These are phyloP conservation scores for Graphilbum ipis-grandicollis DNA, from an alignment of 2,329 filamentous ascomycete genomes.

Conservation along the genomic window DNA sequence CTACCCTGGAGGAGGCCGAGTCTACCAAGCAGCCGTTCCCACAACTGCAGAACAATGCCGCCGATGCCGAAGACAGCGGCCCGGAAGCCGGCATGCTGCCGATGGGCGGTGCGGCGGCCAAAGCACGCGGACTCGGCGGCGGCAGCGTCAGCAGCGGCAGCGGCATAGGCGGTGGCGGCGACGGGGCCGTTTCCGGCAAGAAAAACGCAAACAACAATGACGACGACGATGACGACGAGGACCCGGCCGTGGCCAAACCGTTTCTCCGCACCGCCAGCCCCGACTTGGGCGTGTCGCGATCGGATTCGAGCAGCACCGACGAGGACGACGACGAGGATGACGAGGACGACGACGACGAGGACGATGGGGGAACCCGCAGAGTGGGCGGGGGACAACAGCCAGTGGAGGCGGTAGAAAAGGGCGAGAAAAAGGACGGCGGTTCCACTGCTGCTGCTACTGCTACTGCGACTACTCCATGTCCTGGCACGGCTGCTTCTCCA, in stretches of 20 bases:
- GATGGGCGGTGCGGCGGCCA: background rate
- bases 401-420: no score
- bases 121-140: slow-evolving; percentile 8
- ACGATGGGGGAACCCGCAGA: no score
- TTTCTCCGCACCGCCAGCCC: slow-evolving; percentile 39
- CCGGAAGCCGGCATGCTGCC: background rate
- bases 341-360: slow-evolving; percentile 16
- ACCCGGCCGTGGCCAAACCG: slow-evolving; percentile 37
- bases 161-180: no score
- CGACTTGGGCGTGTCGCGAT: slow-evolving; percentile 17
- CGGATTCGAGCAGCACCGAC: slow-evolving; percentile 4
- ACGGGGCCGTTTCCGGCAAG: no score
- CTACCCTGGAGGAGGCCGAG: background rate
- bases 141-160: no score
- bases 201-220: slow-evolving; percentile 3
- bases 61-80: slow-evolving; percentile 8
- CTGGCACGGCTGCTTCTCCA: no score
- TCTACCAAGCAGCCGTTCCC: slow-evolving; percentile 16
- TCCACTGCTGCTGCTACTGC: no score
- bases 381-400: no score
- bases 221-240: slow-evolving; percentile 40
- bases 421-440: no score
- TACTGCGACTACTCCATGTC: no score
- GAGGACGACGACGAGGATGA: slow-evolving; percentile 8
- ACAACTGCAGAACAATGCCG: slow-evolving; percentile 23